phyloP scores from a whole-genome alignment of 179 eudicot species.

The Corrigiola litoralis region DNA sequence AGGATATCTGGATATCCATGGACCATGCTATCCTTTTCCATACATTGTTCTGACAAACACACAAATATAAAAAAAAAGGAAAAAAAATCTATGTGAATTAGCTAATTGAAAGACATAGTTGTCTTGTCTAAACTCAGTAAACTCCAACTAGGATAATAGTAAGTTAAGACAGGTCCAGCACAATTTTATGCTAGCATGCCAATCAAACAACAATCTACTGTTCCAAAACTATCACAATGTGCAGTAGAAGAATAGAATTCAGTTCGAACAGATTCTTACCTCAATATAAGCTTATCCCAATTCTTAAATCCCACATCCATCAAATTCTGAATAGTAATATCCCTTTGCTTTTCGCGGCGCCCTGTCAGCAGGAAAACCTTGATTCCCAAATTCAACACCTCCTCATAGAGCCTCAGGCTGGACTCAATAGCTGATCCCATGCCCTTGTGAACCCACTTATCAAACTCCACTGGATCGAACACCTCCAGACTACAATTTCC shows the following conservation, averaged over 20 bases:
- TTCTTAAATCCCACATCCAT: constrained; percentile 55
- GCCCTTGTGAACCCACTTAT: constrained; percentile 78
- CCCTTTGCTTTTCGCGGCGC: constrained; percentile 59
- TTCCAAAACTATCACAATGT: background rate
- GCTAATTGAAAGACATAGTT: no score
- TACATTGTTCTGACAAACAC: background rate
- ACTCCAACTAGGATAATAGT: background rate
- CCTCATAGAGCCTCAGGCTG: constrained; percentile 74
- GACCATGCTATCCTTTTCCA: no score
- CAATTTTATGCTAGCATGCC: background rate
- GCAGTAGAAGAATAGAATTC: background rate
- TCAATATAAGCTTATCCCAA: constrained; percentile 81
- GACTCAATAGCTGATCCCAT: constrained; percentile 58
- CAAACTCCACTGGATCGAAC: constrained; percentile 55
- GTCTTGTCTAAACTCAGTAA: background rate
- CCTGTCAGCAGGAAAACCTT: constrained; percentile 81
- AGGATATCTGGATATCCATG: no score
- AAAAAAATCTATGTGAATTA: no score
- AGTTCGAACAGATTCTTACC: constrained; percentile 37
- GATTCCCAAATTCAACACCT: constrained; percentile 60
- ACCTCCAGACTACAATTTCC: constrained; percentile 59
- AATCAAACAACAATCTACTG: background rate
- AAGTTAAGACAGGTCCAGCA: background rate
- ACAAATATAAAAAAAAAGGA: no score
- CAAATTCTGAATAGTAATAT: constrained; percentile 62